Evolutionary conservation across 2,329 filamentous ascomycete species (phyloP).

Genomic region (Apiospora hydei): DNA sequence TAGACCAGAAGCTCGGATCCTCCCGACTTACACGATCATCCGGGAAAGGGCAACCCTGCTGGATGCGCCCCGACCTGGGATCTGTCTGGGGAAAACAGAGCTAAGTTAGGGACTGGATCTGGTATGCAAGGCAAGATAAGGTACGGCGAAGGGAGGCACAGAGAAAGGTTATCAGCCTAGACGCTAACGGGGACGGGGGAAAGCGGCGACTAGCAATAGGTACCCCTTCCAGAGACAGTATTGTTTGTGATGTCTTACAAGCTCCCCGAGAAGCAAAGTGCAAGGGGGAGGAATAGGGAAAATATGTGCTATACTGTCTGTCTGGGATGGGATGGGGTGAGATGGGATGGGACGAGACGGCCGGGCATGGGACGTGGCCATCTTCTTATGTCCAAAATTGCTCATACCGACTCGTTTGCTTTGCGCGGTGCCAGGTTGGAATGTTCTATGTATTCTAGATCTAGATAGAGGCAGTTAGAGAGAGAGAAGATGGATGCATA

Average conservation of each 20-base stretch:
- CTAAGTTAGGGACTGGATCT: background rate
- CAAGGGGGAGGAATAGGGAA: background rate
- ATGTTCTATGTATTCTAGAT: conserved; percentile 11
- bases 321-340: background rate
- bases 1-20: conserved; percentile 11
- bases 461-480: conserved; percentile 16
- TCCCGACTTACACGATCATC: background rate
- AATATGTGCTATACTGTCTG: background rate
- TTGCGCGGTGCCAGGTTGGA: background rate
- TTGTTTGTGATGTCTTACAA: conserved; percentile 18
- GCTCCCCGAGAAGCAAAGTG: background rate
- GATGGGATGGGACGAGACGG: background rate
- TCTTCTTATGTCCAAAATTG: background rate
- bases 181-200: background rate
- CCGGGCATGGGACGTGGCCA: conserved; percentile 4
- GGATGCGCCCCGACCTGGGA: background rate
- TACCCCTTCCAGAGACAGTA: background rate
- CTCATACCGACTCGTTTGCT: background rate
- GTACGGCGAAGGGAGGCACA: background rate
- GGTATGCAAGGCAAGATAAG: conserved; percentile 13
- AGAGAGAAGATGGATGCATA: background rate
- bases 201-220: background rate
- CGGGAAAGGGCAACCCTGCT: conserved; percentile 9
- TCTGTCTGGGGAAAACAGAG: background rate
- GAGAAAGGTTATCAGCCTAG: conserved; percentile 4